Evolutionary conservation across 2,329 filamentous ascomycete genomes (phyloP).

Genomic region (Akanthomyces uredinophilus): DNA sequence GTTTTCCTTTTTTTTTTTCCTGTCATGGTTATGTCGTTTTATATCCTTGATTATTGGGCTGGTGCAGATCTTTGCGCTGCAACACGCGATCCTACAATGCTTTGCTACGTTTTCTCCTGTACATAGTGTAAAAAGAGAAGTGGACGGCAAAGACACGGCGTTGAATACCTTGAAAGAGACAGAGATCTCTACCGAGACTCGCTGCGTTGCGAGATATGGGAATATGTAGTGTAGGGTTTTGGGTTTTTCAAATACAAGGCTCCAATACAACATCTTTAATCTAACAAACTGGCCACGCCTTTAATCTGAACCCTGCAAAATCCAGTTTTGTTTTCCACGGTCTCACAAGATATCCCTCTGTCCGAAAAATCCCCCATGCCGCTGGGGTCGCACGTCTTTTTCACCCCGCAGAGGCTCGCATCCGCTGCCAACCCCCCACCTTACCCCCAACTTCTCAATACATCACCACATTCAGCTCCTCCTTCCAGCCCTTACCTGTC

Average conservation of each 20-base stretch:
- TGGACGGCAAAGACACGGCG: neutral
- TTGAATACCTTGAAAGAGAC: neutral
- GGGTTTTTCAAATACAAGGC: neutral
- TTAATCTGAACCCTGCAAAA: neutral
- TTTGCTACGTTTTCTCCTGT: slow-evolving; percentile 5
- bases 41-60: neutral
- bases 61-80: neutral
- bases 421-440: slow-evolving; percentile 7
- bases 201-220: neutral
- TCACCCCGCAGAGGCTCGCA: slow-evolving; percentile 2
- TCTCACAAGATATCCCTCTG: neutral
- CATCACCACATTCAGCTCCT: neutral
- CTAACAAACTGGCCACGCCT: neutral
- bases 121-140: slow-evolving; percentile 10
- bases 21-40: neutral
- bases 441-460: slow-evolving; percentile 13
- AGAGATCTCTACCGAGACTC: neutral
- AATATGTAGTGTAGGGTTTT: neutral
- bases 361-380: slow-evolving; percentile 4
- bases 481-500: neutral
- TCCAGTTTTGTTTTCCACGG: neutral
- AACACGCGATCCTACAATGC: neutral
- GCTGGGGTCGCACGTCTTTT: neutral
- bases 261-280: neutral
- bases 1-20: neutral